These are phyloP conservation scores for Scutellaria minor DNA, from an alignment of 257 asterid species.

Conservation along the genomic window DNA sequence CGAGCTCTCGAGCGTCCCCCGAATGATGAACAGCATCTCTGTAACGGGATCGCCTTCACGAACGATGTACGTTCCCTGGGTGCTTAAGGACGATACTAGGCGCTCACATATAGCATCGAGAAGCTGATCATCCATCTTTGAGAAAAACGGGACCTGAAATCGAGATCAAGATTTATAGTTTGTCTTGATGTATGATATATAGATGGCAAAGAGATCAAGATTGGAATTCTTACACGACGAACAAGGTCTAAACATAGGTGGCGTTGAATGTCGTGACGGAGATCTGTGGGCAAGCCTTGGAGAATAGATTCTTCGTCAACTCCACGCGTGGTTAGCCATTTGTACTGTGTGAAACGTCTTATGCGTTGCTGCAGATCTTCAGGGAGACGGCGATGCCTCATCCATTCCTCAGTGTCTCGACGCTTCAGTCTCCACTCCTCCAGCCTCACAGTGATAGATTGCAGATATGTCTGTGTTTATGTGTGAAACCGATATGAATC, in stretches of 20 bases:
- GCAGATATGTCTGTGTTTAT: constrained; percentile 74
- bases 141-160: constrained; percentile 83
- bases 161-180: not conserved
- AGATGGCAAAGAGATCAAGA: not conserved
- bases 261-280: constrained; percentile 83
- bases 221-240: constrained; percentile 63
- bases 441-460: constrained; percentile 91
- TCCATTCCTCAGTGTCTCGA: constrained; percentile 93
- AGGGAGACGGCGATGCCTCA: constrained; percentile 90
- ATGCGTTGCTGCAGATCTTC: constrained; percentile 67
- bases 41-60: constrained; percentile 87
- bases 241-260: constrained; percentile 92
- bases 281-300: constrained; percentile 72
- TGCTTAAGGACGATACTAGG: constrained; percentile 70
- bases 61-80: constrained; percentile 77
- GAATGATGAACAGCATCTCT: constrained; percentile 76
- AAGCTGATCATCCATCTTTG: constrained; percentile 81
- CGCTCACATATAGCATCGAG: constrained; percentile 94
- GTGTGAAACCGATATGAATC: not conserved
- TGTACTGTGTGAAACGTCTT: constrained; percentile 74
- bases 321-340: constrained; percentile 89
- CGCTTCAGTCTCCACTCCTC: constrained; percentile 94
- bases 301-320: constrained; percentile 82
- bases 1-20: constrained; percentile 84
- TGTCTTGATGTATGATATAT: not conserved